Evolutionary conservation across 495 filamentous ascomycete species (phyloP).

Genomic region (Polyplosphaeria fusca): DNA sequence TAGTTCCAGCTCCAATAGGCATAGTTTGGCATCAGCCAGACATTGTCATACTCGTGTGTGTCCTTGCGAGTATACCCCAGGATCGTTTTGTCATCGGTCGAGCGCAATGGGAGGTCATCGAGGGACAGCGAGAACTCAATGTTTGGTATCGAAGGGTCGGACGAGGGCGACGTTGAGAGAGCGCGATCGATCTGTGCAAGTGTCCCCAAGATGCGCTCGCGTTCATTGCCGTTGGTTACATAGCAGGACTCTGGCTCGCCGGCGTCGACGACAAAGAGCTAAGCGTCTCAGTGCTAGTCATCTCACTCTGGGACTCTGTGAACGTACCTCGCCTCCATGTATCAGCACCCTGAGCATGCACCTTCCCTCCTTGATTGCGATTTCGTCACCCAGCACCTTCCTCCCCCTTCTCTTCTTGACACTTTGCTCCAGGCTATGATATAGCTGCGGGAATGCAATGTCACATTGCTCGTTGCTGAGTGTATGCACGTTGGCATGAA

Average conservation of each 20-base stretch:
- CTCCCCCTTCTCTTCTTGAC: conserved; percentile 13
- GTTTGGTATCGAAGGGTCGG: conserved; percentile 20
- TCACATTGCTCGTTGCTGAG: conserved; percentile 24
- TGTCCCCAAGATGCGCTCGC: conserved; percentile 24
- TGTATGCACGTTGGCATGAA: conserved; percentile 24
- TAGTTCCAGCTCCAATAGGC: conserved; percentile 32
- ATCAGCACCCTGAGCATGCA: conserved; percentile 25
- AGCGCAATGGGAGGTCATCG: conserved; percentile 22
- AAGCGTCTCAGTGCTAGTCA: neutral
- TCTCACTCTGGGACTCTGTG: neutral
- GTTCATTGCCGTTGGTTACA: conserved; percentile 25
- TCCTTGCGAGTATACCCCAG: conserved; percentile 18
- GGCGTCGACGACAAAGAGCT: conserved; percentile 21
- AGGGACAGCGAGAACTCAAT: conserved; percentile 23
- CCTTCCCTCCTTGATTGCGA: conserved; percentile 10
- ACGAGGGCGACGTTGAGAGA: conserved; percentile 9
- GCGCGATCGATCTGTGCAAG: conserved; percentile 23
- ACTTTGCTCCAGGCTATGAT: conserved; percentile 14
- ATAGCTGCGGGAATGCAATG: conserved; percentile 24
- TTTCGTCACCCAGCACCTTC: conserved; percentile 3
- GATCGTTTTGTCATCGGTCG: conserved; percentile 9
- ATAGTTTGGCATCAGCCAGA: conserved; percentile 28
- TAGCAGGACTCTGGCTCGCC: conserved; percentile 20
- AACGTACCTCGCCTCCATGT: conserved; percentile 18
- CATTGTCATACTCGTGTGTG: conserved; percentile 9